Conservation (phyloP, 208 protist species). For the Trypanosoma avium region DNA sequence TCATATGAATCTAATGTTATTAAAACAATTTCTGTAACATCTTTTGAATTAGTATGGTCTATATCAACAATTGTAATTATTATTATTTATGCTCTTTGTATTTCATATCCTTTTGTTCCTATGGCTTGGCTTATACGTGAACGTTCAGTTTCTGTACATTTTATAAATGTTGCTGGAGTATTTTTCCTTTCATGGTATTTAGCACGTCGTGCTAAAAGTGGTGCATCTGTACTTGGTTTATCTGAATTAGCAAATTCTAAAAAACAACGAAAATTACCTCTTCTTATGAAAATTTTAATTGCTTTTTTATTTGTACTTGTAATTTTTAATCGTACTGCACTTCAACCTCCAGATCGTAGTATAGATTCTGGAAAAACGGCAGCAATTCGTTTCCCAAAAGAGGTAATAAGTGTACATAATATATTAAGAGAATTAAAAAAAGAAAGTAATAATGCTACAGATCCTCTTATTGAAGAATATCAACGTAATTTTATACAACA, state of each 20-base stretch:
- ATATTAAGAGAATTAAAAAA: constrained; percentile 42
- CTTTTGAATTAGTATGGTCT: constrained; percentile 49
- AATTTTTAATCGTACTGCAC: constrained; percentile 35
- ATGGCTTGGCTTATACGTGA: constrained; percentile 70
- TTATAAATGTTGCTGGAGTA: constrained; percentile 16
- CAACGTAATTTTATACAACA: constrained; percentile 34
- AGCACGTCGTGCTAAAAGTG: constrained; percentile 32
- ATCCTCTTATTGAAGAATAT: constrained; percentile 38
- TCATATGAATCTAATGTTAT: constrained; percentile 21
- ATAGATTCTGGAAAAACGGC: no score
- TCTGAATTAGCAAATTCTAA: not conserved
- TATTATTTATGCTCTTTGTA: constrained; percentile 50
- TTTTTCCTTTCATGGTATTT: constrained; percentile 28
- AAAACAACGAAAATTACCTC: constrained; percentile 57
- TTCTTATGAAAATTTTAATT: constrained; percentile 47
- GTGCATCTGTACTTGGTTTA: not conserved
- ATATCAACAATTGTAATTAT: constrained; percentile 16
- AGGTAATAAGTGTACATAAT: constrained; percentile 54
- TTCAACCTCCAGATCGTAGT: constrained; percentile 34
- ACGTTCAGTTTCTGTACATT: constrained; percentile 41
- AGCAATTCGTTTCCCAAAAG: no score
- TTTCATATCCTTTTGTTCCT: constrained; percentile 80
- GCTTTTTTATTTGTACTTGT: constrained; percentile 38
- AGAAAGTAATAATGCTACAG: constrained; percentile 46
- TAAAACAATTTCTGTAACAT: constrained; percentile 34